A percentile compares a stretch with the other conserved stretches of the same genome.
phyloP scores from a whole-genome alignment of 352 stramenopile genomes.

The Phytophthora sp. region DNA sequence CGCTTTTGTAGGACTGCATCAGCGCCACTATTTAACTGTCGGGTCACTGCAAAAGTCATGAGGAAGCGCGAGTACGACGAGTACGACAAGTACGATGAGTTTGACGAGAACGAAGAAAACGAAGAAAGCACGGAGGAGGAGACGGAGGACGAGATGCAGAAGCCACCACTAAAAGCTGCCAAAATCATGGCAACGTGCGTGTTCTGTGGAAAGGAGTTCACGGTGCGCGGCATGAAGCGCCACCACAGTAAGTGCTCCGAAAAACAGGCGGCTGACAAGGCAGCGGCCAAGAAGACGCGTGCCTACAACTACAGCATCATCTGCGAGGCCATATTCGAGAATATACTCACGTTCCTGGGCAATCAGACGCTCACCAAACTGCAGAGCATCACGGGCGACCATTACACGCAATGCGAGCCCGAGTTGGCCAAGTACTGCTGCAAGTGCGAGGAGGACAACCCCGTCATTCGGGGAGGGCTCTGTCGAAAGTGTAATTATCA shows the following conservation, averaged over 20 bases:
- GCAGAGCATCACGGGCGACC: conserved; percentile 16
- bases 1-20: too few species aligned
- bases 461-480: background rate
- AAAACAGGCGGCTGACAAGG: background rate
- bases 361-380: conserved; percentile 22
- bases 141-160: too few species aligned
- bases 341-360: conserved; percentile 14
- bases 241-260: conserved; percentile 15
- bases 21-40: too few species aligned
- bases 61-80: too few species aligned
- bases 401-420: conserved; percentile 1
- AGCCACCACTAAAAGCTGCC: too few species aligned
- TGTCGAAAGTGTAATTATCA: background rate
- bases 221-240: background rate
- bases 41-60: too few species aligned
- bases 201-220: conserved; percentile 1
- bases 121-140: too few species aligned
- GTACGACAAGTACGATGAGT: too few species aligned
- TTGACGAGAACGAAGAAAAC: too few species aligned
- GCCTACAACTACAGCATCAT: conserved; percentile 12
- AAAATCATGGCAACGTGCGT: too few species aligned
- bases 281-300: background rate
- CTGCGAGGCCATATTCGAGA: conserved; percentile 7
- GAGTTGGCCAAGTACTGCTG: conserved; percentile 14
- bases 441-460: conserved; percentile 19